Conservation (phyloP, 768 basidiomycete genomes). For the Amanita pseudoporphyria region DNA sequence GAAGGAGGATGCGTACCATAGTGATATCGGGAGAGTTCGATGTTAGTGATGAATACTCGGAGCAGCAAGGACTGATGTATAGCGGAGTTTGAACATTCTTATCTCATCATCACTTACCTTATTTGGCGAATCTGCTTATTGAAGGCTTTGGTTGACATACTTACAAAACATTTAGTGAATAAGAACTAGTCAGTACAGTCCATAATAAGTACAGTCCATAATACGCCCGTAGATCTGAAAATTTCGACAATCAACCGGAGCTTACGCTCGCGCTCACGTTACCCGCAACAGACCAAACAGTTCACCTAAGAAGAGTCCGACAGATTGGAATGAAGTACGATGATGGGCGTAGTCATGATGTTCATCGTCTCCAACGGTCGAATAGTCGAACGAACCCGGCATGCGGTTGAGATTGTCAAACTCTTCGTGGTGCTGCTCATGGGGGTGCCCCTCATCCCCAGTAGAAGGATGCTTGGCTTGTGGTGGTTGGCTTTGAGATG, state of each 20-base stretch:
- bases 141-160: no score
- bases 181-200: no score
- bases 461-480: no score
- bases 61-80: background rate
- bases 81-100: slow-evolving; percentile 1
- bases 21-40: slow-evolving; percentile 2
- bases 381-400: slow-evolving; percentile 8
- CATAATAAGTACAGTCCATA: no score
- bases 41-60: background rate
- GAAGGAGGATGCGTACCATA: slow-evolving; percentile 30
- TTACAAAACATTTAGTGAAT: no score
- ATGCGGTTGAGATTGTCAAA: background rate
- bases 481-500: background rate
- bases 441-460: no score
- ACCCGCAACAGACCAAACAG: background rate
- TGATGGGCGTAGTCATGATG: background rate
- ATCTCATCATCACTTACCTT: background rate
- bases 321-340: background rate
- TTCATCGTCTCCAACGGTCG: background rate
- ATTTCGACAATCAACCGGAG: no score
- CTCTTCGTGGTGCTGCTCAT: background rate
- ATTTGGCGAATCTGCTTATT: no score
- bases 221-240: background rate
- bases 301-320: background rate
- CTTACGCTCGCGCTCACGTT: background rate